Percentiles rank a stretch among this genome's conserved stretches.
Evolutionary conservation across 2,329 filamentous ascomycete species (phyloP).

Genomic region (Thermomyces lanuginosus): DNA sequence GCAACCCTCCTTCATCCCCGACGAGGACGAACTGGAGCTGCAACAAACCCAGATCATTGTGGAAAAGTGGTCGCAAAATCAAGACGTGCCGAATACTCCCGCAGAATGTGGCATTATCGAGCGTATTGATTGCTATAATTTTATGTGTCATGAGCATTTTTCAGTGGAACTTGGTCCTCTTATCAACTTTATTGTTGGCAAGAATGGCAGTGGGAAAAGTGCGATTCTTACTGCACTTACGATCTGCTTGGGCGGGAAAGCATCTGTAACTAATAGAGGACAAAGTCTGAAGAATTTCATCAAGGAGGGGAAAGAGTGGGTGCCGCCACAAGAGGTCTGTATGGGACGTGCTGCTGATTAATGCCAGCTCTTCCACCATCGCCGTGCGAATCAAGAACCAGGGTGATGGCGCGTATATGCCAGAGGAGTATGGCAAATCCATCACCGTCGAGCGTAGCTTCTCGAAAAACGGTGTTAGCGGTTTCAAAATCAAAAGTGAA

Average conservation of each 20-base stretch:
- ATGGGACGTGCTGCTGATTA: slow-evolving; percentile 3
- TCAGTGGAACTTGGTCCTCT: slow-evolving; percentile 75
- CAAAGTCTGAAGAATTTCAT: slow-evolving; percentile 80
- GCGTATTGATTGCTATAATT: slow-evolving; percentile 73
- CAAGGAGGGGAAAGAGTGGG: slow-evolving; percentile 68
- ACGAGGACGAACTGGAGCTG: slow-evolving; percentile 32
- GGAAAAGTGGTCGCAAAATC: slow-evolving; percentile 30
- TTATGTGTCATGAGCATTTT: slow-evolving; percentile 85
- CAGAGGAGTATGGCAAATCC: slow-evolving; percentile 62
- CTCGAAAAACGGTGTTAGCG: slow-evolving; percentile 52
- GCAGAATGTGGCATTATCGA: slow-evolving; percentile 79
- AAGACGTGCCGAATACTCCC: slow-evolving; percentile 50
- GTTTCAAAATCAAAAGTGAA: slow-evolving; percentile 73
- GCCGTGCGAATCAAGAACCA: slow-evolving; percentile 81
- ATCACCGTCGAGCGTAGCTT: slow-evolving; percentile 91
- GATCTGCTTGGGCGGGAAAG: slow-evolving; percentile 86
- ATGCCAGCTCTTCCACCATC: slow-evolving; percentile 41
- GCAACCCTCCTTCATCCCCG: slow-evolving; percentile 2
- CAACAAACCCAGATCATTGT: slow-evolving; percentile 48
- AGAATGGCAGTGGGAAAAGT: slow-evolving; percentile 96
- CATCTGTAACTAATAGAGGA: slow-evolving; percentile 79
- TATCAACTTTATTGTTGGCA: slow-evolving; percentile 95
- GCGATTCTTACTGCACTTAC: slow-evolving; percentile 86
- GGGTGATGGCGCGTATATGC: slow-evolving; percentile 69
- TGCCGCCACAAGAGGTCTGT: slow-evolving; percentile 7